Percentiles rank a stretch among this genome's conserved stretches.
Conservation (phyloP, 257 asterid genomes). For the Rauvolfia tetraphylla region DNA sequence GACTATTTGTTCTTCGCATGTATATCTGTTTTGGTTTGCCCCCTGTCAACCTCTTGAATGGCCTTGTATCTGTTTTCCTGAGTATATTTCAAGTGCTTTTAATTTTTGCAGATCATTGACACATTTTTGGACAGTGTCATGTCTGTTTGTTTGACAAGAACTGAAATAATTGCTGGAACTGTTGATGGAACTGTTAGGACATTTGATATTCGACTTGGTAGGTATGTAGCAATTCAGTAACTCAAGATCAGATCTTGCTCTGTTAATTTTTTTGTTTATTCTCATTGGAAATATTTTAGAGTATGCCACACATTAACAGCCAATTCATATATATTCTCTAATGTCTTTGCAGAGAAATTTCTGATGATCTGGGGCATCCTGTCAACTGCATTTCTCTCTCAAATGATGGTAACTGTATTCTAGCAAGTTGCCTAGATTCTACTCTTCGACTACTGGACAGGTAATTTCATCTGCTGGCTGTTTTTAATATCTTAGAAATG, state of each 20-base stretch:
- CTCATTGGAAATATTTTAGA: not conserved
- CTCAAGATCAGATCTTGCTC: constrained; percentile 3
- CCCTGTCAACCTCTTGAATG: not conserved
- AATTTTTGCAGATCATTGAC: constrained; percentile 61
- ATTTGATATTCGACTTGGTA: constrained; percentile 88
- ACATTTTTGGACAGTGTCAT: constrained; percentile 80
- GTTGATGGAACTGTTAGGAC: constrained; percentile 98
- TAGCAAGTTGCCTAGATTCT: constrained; percentile 93
- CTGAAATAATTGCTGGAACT: constrained; percentile 95
- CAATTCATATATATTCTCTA: not conserved
- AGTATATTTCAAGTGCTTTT: constrained; percentile 2
- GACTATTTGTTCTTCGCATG: not conserved
- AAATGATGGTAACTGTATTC: constrained; percentile 79
- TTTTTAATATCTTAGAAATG: not conserved
- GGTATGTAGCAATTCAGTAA: constrained; percentile 53
- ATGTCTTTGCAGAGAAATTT: constrained; percentile 58
- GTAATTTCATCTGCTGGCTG: constrained; percentile 28
- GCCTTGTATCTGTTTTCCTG: not conserved
- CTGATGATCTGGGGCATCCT: constrained; percentile 85
- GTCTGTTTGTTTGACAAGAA: constrained; percentile 82
- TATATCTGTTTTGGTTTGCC: not conserved
- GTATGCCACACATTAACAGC: not conserved
- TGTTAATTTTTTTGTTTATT: not conserved
- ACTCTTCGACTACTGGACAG: constrained; percentile 82
- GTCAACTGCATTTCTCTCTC: constrained; percentile 93